Evolutionary conservation across 352 stramenopile genomes (phyloP).

Genomic region (Pythium scleroteichum): DNA sequence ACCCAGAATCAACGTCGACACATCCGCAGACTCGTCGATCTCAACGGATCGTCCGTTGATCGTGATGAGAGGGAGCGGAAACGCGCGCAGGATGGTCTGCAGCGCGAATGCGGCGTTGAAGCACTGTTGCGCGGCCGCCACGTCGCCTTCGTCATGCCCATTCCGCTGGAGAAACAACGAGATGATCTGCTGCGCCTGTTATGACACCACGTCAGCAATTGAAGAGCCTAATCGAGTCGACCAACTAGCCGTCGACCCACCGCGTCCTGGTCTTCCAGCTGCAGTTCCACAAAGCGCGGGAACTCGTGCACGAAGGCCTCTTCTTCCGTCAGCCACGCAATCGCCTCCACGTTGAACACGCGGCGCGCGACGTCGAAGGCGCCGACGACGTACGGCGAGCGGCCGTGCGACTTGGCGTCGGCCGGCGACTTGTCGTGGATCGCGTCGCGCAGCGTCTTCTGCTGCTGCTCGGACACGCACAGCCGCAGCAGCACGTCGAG

Average conservation of each 20-base stretch:
- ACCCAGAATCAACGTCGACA: constrained; percentile 26
- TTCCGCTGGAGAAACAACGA: constrained; percentile 62
- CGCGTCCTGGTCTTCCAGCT: constrained; percentile 57
- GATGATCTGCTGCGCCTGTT: constrained; percentile 40
- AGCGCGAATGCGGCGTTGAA: constrained; percentile 79
- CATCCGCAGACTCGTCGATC: constrained; percentile 42
- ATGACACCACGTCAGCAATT: neutral
- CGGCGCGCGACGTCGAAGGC: constrained; percentile 61
- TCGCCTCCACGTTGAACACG: constrained; percentile 56
- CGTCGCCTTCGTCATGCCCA: constrained; percentile 42
- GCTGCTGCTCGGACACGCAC: constrained; percentile 67
- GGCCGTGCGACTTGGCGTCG: constrained; percentile 29
- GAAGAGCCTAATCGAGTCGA: neutral
- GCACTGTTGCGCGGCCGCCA: constrained; percentile 58
- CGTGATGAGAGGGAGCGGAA: constrained; percentile 55
- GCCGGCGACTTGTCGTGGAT: constrained; percentile 42
- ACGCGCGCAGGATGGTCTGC: constrained; percentile 72
- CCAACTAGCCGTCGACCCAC: constrained; percentile 5
- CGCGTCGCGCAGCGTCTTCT: constrained; percentile 45
- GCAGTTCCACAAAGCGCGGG: constrained; percentile 69
- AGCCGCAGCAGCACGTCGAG: constrained; percentile 62
- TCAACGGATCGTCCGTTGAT: constrained; percentile 47
- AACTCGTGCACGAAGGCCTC: constrained; percentile 73
- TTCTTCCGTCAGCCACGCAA: constrained; percentile 66
- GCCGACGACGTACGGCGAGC: constrained; percentile 50